A percentile compares a stretch with the other conserved stretches of the same genome.
Conservation (phyloP, 1,284 basidiomycete genomes). For the Tilletia horrida region DNA sequence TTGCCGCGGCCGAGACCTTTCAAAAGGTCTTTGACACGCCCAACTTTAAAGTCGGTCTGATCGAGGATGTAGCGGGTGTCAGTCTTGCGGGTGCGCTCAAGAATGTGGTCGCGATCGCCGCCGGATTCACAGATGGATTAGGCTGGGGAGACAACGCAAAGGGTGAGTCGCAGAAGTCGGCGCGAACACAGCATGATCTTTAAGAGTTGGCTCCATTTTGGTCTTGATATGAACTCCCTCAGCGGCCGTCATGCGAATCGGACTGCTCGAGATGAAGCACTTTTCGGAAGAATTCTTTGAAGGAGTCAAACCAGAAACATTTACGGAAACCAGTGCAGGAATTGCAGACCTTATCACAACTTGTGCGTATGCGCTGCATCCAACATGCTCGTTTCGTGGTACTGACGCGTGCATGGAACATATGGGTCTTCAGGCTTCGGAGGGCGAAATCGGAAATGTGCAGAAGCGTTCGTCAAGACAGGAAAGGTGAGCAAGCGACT, state of each 20-base stretch:
- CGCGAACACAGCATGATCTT: neutral
- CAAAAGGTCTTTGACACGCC: conserved; percentile 58
- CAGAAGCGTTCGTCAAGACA: conserved; percentile 61
- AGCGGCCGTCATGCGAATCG: conserved; percentile 62
- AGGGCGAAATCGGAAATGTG: conserved; percentile 61
- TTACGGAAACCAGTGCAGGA: conserved; percentile 60
- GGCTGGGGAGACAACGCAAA: conserved; percentile 64
- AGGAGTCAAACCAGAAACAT: conserved; percentile 60
- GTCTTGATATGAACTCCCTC: neutral
- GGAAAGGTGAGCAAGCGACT: conserved; percentile 55
- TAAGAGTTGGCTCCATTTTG: neutral
- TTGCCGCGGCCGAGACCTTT: conserved; percentile 42
- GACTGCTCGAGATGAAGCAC: conserved; percentile 55
- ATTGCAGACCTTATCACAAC: conserved; percentile 64
- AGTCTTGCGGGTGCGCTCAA: conserved; percentile 63
- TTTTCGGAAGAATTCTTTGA: conserved; percentile 62
- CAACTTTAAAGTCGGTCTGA: conserved; percentile 61
- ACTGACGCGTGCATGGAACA: neutral
- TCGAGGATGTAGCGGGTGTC: conserved; percentile 63
- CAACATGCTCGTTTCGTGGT: neutral
- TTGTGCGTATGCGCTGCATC: conserved; percentile 47
- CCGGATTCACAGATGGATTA: conserved; percentile 62
- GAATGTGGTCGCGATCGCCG: conserved; percentile 62
- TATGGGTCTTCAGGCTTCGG: conserved; percentile 53
- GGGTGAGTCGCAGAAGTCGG: conserved; percentile 42